Percentiles rank a stretch among this genome's conserved stretches.
Evolutionary conservation across 169 alveolate genomes (phyloP).

Genomic region (Plasmodium knowlesi): DNA sequence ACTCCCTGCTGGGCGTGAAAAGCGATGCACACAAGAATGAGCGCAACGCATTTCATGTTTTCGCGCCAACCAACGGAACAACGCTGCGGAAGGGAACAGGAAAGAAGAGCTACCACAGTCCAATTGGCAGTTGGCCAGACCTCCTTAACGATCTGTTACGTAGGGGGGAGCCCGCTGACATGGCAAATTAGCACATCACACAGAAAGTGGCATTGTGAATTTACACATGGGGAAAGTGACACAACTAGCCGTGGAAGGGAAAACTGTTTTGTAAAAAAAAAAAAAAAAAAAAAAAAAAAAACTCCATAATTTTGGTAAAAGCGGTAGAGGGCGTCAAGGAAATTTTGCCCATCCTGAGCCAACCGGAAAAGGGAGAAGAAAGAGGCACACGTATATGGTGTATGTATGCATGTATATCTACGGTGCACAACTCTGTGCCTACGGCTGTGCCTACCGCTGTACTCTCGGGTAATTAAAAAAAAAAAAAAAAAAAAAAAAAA

Average conservation of each 20-base stretch:
- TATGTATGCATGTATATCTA: background rate
- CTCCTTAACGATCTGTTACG: background rate
- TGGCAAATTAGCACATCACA: background rate
- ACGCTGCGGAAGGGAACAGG: background rate
- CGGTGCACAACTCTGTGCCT: background rate
- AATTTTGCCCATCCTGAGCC: background rate
- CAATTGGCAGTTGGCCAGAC: background rate
- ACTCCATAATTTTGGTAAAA: background rate
- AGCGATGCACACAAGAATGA: background rate
- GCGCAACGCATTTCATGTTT: constrained; percentile 24
- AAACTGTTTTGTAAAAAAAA: too few relatives aligned
- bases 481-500: constrained; percentile 12
- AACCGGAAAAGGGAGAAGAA: background rate
- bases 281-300: too few relatives aligned
- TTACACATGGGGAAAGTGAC: background rate
- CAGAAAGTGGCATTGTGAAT: background rate
- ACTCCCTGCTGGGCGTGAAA: constrained; percentile 2
- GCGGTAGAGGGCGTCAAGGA: background rate
- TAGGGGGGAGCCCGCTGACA: background rate
- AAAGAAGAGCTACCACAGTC: background rate
- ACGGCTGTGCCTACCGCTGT: background rate
- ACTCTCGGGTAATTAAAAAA: background rate
- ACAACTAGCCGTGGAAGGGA: background rate
- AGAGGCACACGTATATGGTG: background rate
- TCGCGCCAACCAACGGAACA: background rate